Conservation (phyloP, 106 monocot genomes). For the Hemerocallis citrina region DNA sequence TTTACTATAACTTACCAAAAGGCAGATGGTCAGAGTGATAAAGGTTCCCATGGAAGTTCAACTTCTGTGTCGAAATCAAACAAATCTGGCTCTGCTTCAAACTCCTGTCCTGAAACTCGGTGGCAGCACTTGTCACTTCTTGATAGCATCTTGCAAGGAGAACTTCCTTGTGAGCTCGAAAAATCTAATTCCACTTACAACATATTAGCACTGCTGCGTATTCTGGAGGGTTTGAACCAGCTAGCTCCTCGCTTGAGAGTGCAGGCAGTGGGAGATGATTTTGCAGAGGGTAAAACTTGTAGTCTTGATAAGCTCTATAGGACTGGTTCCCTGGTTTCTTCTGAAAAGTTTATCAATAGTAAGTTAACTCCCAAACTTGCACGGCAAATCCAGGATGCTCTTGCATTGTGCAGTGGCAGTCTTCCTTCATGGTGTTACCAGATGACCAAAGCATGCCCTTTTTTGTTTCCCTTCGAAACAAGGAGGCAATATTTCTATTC, state of each 20-base stretch:
- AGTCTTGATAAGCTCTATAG: conserved; percentile 39
- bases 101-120: conserved; percentile 22
- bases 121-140: conserved; percentile 61
- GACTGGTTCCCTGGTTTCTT: conserved; percentile 37
- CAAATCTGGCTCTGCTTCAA: conserved; percentile 18
- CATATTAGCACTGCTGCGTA: conserved; percentile 69
- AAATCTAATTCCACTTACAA: conserved; percentile 73
- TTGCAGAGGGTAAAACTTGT: conserved; percentile 51
- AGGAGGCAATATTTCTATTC: conserved; percentile 88
- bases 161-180: conserved; percentile 86
- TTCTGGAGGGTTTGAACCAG: conserved; percentile 75
- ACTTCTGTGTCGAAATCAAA: conserved; percentile 21
- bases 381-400: conserved; percentile 84
- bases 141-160: conserved; percentile 80
- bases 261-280: conserved; percentile 57
- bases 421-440: conserved; percentile 92
- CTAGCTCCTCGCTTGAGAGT: conserved; percentile 72
- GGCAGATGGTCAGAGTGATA: conserved; percentile 45
- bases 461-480: conserved; percentile 87
- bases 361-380: conserved; percentile 85
- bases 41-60: conserved; percentile 23
- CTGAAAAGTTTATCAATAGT: conserved; percentile 60
- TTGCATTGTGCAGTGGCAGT: conserved; percentile 93
- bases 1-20: conserved; percentile 88
- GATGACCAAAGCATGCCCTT: conserved; percentile 86